Evolutionary conservation across 2,329 filamentous ascomycete genomes (phyloP).

Genomic region (Hyphodiscus sp.): DNA sequence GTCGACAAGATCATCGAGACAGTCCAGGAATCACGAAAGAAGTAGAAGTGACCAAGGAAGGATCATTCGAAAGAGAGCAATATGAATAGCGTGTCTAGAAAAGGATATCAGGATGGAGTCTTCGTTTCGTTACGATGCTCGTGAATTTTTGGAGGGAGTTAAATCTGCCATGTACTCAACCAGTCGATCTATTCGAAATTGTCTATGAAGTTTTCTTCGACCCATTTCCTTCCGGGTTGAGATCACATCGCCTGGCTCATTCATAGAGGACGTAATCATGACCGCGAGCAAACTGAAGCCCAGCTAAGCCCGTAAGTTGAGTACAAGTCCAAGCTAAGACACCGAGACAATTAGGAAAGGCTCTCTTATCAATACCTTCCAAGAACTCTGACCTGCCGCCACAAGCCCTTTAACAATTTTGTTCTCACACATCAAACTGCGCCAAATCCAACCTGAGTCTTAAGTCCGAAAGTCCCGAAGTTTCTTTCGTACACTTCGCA

Average conservation of each 20-base stretch:
- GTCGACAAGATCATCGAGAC: conserved; percentile 83
- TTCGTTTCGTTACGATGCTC: not conserved
- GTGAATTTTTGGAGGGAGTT: not conserved
- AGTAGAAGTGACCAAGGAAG: conserved; percentile 10
- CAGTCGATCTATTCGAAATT: not conserved
- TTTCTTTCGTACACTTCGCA: not conserved
- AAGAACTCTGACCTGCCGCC: no score
- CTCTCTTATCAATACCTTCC: not conserved
- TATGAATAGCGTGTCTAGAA: not conserved
- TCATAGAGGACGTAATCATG: not conserved
- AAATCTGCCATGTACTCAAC: not conserved
- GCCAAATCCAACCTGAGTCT: not conserved
- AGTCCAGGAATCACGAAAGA: conserved; percentile 41
- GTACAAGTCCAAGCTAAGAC: not conserved
- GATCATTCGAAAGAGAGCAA: no score
- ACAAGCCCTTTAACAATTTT: no score
- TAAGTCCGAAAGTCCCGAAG: not conserved
- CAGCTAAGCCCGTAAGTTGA: not conserved
- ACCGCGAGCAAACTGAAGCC: not conserved
- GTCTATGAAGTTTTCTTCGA: not conserved
- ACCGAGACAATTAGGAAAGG: not conserved
- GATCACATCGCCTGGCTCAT: not conserved
- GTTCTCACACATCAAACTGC: no score
- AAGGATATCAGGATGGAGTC: not conserved
- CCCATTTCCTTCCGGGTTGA: not conserved